Evolutionary conservation across 106 monocot genomes (phyloP), one percentile per base, ranked within the genome.

Genomic region (Chionographis japonica): DNA sequence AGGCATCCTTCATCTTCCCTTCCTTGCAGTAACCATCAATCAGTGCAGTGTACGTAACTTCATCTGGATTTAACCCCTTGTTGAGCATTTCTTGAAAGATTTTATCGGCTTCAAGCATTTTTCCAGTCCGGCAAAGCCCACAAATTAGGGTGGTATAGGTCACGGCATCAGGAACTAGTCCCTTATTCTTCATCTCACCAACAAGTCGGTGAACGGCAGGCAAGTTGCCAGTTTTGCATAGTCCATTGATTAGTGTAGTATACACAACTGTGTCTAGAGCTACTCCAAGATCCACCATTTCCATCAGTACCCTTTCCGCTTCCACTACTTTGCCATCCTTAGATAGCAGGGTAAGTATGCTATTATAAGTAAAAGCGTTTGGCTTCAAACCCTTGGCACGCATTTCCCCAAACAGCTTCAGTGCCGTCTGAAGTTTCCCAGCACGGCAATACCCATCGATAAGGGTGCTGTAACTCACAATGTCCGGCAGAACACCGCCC

Each of bases 11-110:
- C 61, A 87, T 78, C 70, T 69, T 97, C 6, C 90, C 90, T 63
- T 75, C 54, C 77, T 90, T 98, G 73, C 89, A 90, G 59, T 74
- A 87, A 6, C 97, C 89, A 74, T 90, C 87, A 40, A 98, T 85
- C 19, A 98, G 56, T 43, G 80, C 64, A 6, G 89, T 92, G 52
- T 90, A 92, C 6, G 87, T 77, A 18, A 92, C 79, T 66, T 78
- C 82, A 79, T 98, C 97, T 9, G 82, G 80, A 20, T 12, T 72
- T 40, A 92, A 54, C 2, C 85, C 72, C 61, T 75, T 83, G 9
- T 55, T 40, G 4, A 80, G 56, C 89, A 98, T 98, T 63, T 92
- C 92, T 13, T 69, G 54, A 37, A 98, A 82, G 36, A 83, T 4
- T 9, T 41, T 80, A 27, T 87, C 63, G 20, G 87, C 90, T 54